Evolutionary conservation across 169 alveolate species (phyloP).

Genomic region (Cryptosporidium viatorum): DNA sequence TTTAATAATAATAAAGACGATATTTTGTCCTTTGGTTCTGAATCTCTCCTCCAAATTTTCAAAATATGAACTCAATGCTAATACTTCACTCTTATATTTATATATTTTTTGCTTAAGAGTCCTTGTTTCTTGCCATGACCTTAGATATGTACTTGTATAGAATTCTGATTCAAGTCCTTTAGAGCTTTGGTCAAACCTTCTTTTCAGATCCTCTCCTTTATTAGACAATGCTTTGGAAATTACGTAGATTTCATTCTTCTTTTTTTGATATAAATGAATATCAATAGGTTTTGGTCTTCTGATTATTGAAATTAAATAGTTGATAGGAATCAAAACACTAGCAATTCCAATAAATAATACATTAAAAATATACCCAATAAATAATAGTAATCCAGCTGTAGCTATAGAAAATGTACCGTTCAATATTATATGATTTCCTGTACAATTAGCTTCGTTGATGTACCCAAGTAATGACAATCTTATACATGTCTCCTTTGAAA

Average conservation of each 20-base stretch:
- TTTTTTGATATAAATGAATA: conserved; percentile 1
- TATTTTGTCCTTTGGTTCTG: conserved; percentile 19
- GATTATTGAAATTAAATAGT: background rate
- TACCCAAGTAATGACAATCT: conserved; percentile 19
- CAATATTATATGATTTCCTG: background rate
- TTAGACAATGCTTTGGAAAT: conserved; percentile 10
- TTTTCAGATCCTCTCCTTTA: conserved; percentile 33
- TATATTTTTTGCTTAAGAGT: conserved; percentile 34
- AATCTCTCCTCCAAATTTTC: conserved; percentile 25
- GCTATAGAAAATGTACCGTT: conserved; percentile 32
- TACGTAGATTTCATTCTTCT: conserved; percentile 11
- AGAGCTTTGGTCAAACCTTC: conserved; percentile 24
- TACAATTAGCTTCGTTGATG: conserved; percentile 2
- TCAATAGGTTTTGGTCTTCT: conserved; percentile 27
- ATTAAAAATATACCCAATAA: conserved; percentile 59
- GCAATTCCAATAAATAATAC: conserved; percentile 52
- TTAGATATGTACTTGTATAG: background rate
- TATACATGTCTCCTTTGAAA: conserved; percentile 22
- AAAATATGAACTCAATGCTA: conserved; percentile 47
- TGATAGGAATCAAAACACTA: conserved; percentile 22
- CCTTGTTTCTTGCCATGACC: conserved; percentile 20
- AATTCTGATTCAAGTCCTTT: conserved; percentile 7
- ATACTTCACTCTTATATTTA: conserved; percentile 47
- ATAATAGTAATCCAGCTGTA: conserved; percentile 11
- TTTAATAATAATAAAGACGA: background rate